A percentile compares a stretch with the other conserved stretches of the same genome.
Evolutionary conservation across 768 basidiomycete genomes (phyloP).

Genomic region (Termitomyces sp.): DNA sequence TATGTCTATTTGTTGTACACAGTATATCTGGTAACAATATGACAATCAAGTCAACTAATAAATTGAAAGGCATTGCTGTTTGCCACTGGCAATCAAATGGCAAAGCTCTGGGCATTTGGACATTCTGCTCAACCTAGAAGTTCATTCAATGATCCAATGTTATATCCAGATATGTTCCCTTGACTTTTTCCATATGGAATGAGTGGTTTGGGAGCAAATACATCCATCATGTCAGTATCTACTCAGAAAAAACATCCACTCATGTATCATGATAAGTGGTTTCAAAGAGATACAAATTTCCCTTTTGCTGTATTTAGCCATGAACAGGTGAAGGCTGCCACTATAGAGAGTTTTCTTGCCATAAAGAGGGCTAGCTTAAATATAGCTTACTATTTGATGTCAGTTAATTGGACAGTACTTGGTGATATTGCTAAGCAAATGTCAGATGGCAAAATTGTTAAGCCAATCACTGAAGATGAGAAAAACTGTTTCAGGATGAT

Average conservation of each 20-base stretch:
- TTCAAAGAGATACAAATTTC: conserved; percentile 19
- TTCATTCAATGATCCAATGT: conserved; percentile 28
- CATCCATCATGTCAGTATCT: conserved; percentile 13
- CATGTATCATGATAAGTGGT: conserved; percentile 34
- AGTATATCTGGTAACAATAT: conserved; percentile 27
- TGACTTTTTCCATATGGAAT: conserved; percentile 40
- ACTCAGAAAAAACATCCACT: conserved; percentile 24
- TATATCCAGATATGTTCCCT: conserved; percentile 39
- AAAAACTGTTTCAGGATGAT: conserved; percentile 32
- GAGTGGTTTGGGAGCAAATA: conserved; percentile 18
- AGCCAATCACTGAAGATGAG: conserved; percentile 28
- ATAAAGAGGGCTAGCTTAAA: conserved; percentile 24
- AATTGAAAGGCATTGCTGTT: conserved; percentile 23
- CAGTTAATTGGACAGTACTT: too few relatives aligned
- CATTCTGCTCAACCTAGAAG: conserved; percentile 20
- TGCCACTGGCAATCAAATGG: conserved; percentile 22
- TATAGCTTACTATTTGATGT: conserved; percentile 14
- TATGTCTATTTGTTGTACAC: conserved; percentile 36
- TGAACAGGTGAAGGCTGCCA: conserved; percentile 30
- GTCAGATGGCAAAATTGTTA: conserved; percentile 18
- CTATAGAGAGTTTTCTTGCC: conserved; percentile 24
- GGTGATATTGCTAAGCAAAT: conserved; percentile 13
- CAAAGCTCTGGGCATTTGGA: conserved; percentile 25
- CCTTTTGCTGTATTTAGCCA: conserved; percentile 39
- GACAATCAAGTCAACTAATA: conserved; percentile 14